A percentile compares a stretch with the other conserved stretches of the same genome.
Evolutionary conservation across 164 flowering plant species (phyloP).

Genomic region (Vitis vinifera): ASM3070453v1 NC_081821.1:17897501-17898000

Average conservation of each 20-base stretch:
- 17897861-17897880: too few relatives aligned
- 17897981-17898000: too few relatives aligned
- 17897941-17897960: too few relatives aligned
- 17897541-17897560: not conserved
- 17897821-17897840: not conserved
- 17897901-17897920: too few relatives aligned
- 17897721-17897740: conserved; percentile 35
- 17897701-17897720: conserved; percentile 61
- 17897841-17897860: too few relatives aligned
- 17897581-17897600: not conserved
- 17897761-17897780: not conserved
- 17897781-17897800: too few relatives aligned
- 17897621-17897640: not conserved
- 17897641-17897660: too few relatives aligned
- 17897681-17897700: conserved; percentile 69
- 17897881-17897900: too few relatives aligned
- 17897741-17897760: not conserved
- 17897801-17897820: not conserved
- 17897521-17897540: too few relatives aligned
- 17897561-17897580: not conserved
- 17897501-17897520: too few relatives aligned
- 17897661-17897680: conserved; percentile 37
- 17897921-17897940: too few relatives aligned
- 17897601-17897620: not conserved
- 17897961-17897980: too few relatives aligned